These are phyloP conservation scores for Sporisorium graminicola DNA, from an alignment of 1,284 basidiomycete species.

Conservation along the genomic window DNA sequence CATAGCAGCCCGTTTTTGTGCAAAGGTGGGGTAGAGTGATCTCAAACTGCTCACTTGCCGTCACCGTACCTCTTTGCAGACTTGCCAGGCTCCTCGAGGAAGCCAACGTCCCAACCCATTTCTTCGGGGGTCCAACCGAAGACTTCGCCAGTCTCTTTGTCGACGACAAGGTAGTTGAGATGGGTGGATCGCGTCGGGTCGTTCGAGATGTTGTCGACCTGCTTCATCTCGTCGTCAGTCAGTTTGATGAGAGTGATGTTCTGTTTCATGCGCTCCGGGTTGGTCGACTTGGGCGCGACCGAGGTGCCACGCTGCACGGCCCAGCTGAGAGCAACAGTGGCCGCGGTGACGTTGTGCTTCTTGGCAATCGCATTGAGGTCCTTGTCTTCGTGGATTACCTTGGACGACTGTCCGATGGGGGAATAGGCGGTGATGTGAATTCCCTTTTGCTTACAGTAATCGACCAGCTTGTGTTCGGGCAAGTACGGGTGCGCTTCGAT, in stretches of 20 bases:
- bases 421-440: conserved; percentile 86
- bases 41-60: conserved; percentile 2
- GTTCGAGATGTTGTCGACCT: conserved; percentile 45
- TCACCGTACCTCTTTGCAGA: conserved; percentile 11
- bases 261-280: conserved; percentile 79
- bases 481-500: conserved; percentile 58
- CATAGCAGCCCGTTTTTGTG: neutral
- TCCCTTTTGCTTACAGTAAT: conserved; percentile 77
- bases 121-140: conserved; percentile 55
- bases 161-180: conserved; percentile 25
- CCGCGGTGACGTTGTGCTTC: conserved; percentile 74
- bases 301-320: conserved; percentile 76
- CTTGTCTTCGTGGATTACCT: conserved; percentile 80
- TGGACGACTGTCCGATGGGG: conserved; percentile 82
- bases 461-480: conserved; percentile 76
- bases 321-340: conserved; percentile 77
- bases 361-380: conserved; percentile 77
- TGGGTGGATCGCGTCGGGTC: conserved; percentile 50
- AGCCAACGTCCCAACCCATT: conserved; percentile 60
- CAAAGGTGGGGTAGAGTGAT: too few species aligned
- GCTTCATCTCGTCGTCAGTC: conserved; percentile 75
- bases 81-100: conserved; percentile 13
- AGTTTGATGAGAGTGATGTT: conserved; percentile 80
- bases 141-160: conserved; percentile 38
- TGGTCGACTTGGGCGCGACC: conserved; percentile 57